Evolutionary conservation across 2,329 filamentous ascomycete species (phyloP).

Genomic region (Dryadomyces quercus-mongolicae): DNA sequence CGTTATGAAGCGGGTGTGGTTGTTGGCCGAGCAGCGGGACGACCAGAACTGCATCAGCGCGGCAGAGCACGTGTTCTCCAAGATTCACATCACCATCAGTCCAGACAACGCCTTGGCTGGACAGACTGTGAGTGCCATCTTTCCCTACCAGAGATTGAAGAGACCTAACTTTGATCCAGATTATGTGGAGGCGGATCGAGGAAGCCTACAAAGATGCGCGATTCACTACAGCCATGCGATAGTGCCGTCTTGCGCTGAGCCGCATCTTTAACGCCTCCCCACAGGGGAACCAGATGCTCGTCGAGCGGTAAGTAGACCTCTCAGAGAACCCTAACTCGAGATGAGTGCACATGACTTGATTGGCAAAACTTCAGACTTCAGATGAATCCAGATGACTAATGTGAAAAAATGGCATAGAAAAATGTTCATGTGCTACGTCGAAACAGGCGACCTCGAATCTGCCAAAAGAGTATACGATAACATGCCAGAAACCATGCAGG

Average conservation of each 20-base stretch:
- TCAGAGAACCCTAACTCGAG: no score
- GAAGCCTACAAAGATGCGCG: constrained; percentile 37
- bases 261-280: constrained; percentile 53
- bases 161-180: constrained; percentile 27
- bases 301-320: constrained; percentile 50
- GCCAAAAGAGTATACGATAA: constrained; percentile 43
- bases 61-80: constrained; percentile 26
- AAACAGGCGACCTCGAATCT: constrained; percentile 37
- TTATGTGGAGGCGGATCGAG: constrained; percentile 75
- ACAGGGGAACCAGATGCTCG: constrained; percentile 52
- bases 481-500: constrained; percentile 45
- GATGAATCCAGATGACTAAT: background rate
- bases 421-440: constrained; percentile 56
- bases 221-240: constrained; percentile 45
- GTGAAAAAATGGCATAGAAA: constrained; percentile 41
- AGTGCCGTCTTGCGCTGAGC: constrained; percentile 62
- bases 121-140: constrained; percentile 42
- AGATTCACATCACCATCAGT: constrained; percentile 35
- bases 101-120: constrained; percentile 52
- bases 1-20: constrained; percentile 56
- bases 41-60: constrained; percentile 16
- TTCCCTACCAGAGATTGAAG: background rate
- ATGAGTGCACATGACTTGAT: no score
- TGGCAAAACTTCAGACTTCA: no score
- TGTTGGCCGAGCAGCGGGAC: constrained; percentile 38